These are phyloP conservation scores for Vitis labrusca DNA, from an alignment of 164 flowering plant genomes.

Conservation along the genomic window DNA sequence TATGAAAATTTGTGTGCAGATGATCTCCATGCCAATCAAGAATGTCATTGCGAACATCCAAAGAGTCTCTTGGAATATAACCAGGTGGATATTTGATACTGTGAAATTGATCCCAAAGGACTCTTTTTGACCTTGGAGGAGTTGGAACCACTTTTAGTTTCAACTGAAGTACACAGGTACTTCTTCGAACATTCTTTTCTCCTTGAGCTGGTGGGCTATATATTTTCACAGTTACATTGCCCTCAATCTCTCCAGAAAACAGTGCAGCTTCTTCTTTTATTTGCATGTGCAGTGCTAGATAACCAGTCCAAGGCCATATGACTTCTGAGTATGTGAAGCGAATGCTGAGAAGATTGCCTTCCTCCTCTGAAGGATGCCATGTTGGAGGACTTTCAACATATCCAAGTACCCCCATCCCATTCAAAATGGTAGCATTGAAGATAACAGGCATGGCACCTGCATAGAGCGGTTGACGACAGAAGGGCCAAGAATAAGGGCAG, in stretches of 20 bases:
- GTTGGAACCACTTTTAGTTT: constrained; percentile 86
- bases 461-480: constrained; percentile 97
- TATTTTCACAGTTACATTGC: constrained; percentile 76
- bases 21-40: constrained; percentile 99
- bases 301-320: constrained; percentile 99
- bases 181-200: constrained; percentile 49
- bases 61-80: constrained; percentile 95
- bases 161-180: constrained; percentile 80
- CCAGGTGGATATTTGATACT: constrained; percentile 98
- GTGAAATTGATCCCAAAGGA: constrained; percentile 98
- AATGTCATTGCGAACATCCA: constrained; percentile 98
- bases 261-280: constrained; percentile 92
- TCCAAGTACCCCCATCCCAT: constrained; percentile 98
- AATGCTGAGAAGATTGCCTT: constrained; percentile 87
- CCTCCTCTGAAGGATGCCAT: constrained; percentile 85
- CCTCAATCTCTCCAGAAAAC: constrained; percentile 87
- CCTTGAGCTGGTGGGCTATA: constrained; percentile 83
- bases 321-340: constrained; percentile 83
- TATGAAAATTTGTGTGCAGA: constrained; percentile 91
- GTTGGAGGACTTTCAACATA: constrained; percentile 73
- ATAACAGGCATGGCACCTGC: constrained; percentile 99
- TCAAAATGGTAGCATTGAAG: constrained; percentile 88
- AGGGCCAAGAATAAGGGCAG: constrained; percentile 98
- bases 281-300: constrained; percentile 90
- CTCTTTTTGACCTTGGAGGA: constrained; percentile 75